phyloP scores from a whole-genome alignment of 805 yeast species.

The Gaillardinia entomophila region DNA sequence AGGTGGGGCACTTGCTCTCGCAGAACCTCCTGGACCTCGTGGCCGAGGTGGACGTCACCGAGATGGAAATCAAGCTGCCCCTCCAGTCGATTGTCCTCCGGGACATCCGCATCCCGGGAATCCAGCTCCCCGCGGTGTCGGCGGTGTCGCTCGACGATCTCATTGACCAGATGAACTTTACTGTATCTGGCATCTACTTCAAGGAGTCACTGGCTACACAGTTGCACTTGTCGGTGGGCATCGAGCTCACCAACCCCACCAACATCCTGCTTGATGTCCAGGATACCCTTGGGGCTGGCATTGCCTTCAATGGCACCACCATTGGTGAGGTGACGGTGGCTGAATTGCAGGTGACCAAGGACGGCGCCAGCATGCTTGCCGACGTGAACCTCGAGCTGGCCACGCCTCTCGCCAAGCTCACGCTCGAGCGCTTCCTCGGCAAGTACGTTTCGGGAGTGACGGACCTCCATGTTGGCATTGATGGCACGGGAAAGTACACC shows the following conservation, averaged over 20 bases:
- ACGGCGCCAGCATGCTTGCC: constrained; percentile 12
- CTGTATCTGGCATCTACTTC: constrained; percentile 10
- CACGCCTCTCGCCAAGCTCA: constrained; percentile 1
- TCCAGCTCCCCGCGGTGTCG: too few species aligned
- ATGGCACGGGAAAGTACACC: too few species aligned
- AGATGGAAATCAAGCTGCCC: too few species aligned
- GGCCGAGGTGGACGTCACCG: too few species aligned
- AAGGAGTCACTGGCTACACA: constrained; percentile 17
- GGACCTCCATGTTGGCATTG: constrained; percentile 3
- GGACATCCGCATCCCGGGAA: too few species aligned
- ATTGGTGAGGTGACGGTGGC: constrained; percentile 25
- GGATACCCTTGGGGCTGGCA: constrained; percentile 16
- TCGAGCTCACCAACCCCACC: constrained; percentile 29
- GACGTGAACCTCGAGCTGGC: constrained; percentile 10
- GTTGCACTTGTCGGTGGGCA: constrained; percentile 21
- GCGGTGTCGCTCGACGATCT: background rate
- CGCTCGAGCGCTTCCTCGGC: constrained; percentile 14
- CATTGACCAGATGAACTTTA: background rate
- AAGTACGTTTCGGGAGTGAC: constrained; percentile 12
- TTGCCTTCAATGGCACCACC: constrained; percentile 24
- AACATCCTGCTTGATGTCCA: constrained; percentile 15
- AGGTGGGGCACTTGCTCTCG: too few species aligned
- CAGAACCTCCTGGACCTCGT: too few species aligned
- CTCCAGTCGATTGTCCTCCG: too few species aligned
- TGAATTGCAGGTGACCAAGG: constrained; percentile 14